Percentiles rank a stretch among this genome's conserved stretches.
These are phyloP conservation scores for Polytolypa hystricis DNA, from an alignment of 2,329 filamentous ascomycete species.

Conservation along the genomic window DNA sequence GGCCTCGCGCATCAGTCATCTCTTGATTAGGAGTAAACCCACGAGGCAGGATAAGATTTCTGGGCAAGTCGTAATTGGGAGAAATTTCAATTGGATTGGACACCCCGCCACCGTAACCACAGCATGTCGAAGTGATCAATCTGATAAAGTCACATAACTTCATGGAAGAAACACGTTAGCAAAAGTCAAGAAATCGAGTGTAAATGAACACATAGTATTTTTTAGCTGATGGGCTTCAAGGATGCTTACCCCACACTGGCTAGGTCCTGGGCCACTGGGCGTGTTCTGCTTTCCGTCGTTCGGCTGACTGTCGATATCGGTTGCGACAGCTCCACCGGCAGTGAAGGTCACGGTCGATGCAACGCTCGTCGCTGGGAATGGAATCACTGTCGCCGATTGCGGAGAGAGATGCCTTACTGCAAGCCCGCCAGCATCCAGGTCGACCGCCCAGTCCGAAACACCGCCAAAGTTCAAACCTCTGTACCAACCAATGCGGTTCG, in stretches of 20 bases:
- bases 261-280: neutral
- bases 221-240: neutral
- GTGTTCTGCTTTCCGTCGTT: neutral
- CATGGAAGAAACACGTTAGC: too few species aligned
- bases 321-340: neutral
- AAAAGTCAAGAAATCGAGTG: too few species aligned
- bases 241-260: neutral
- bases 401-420: conserved; percentile 1
- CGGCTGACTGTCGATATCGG: neutral
- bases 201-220: neutral
- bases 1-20: neutral
- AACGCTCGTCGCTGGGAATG: neutral
- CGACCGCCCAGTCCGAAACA: conserved; percentile 20
- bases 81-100: too few species aligned
- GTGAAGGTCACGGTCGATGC: conserved; percentile 1
- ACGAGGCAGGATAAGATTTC: too few species aligned
- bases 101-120: too few species aligned
- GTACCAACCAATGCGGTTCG: conserved; percentile 9
- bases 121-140: too few species aligned
- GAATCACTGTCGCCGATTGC: neutral
- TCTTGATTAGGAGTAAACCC: too few species aligned
- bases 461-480: conserved; percentile 15
- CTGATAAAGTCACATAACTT: too few species aligned
- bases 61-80: too few species aligned
- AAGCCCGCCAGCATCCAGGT: too few species aligned